Evolutionary conservation across 768 basidiomycete genomes (phyloP).

Genomic region (Pholiota conissans): DNA sequence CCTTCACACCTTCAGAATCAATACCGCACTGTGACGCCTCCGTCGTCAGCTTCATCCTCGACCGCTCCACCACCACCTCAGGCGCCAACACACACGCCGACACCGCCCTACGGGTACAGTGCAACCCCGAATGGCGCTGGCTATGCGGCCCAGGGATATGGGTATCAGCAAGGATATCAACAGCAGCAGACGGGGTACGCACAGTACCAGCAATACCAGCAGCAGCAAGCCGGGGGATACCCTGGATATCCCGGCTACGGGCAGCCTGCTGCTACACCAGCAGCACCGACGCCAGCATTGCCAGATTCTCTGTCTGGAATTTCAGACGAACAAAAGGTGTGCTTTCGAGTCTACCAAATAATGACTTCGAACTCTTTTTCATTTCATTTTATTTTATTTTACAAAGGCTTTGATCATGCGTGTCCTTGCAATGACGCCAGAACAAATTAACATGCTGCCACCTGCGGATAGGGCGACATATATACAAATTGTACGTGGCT

Average conservation of each 20-base stretch:
- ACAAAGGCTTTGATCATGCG: conserved; percentile 58
- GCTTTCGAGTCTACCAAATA: conserved; percentile 2
- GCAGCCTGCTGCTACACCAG: conserved; percentile 22
- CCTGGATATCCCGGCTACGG: conserved; percentile 25
- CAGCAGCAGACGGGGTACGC: conserved; percentile 15
- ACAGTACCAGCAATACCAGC: conserved; percentile 11
- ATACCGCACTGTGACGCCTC: conserved; percentile 32
- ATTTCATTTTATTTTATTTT: no score
- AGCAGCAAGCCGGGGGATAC: conserved; percentile 15
- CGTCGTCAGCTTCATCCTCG: conserved; percentile 1
- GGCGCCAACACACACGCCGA: conserved; percentile 21
- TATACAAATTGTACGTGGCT: conserved; percentile 74
- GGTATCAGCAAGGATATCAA: conserved; percentile 6
- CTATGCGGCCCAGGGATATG: conserved; percentile 15
- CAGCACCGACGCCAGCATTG: conserved; percentile 29
- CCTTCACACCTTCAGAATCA: conserved; percentile 46
- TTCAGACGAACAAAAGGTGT: conserved; percentile 69
- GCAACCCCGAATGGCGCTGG: conserved; percentile 16
- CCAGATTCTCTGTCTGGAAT: conserved; percentile 58
- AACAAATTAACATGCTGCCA: conserved; percentile 77
- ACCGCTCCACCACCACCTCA: not conserved
- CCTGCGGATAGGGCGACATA: conserved; percentile 74
- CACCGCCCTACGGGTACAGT: conserved; percentile 26
- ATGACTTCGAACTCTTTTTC: no score
- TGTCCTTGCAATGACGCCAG: conserved; percentile 79